Evolutionary conservation across 495 filamentous ascomycete species (phyloP).

Genomic region (Penicillium tannophilum): DNA sequence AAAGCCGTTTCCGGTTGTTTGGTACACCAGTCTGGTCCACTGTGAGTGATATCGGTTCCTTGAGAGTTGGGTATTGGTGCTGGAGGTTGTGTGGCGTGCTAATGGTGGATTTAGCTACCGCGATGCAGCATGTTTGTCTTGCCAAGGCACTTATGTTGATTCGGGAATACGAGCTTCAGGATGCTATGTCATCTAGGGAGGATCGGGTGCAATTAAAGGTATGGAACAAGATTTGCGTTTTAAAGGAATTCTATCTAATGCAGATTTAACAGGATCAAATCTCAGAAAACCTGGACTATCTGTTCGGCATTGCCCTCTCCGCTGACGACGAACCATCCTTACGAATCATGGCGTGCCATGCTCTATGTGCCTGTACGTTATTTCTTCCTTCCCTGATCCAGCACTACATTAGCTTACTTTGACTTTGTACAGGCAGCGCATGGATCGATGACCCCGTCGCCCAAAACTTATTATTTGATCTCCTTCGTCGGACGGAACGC

Average conservation of each 20-base stretch:
- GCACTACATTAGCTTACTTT: neutral
- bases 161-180: constrained; percentile 24
- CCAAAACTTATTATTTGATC: constrained; percentile 28
- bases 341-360: constrained; percentile 45
- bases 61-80: neutral
- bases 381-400: neutral
- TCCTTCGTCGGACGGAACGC: constrained; percentile 29
- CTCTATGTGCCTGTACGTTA: constrained; percentile 40
- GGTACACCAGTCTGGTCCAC: constrained; percentile 41
- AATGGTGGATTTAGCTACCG: constrained; percentile 32
- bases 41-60: constrained; percentile 25
- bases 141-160: constrained; percentile 40
- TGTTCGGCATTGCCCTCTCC: constrained; percentile 45
- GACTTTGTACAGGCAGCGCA: constrained; percentile 27
- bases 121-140: constrained; percentile 44
- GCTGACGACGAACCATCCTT: constrained; percentile 41
- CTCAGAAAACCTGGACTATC: constrained; percentile 33
- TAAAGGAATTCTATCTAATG: neutral
- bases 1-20: constrained; percentile 42
- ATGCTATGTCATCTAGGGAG: constrained; percentile 10
- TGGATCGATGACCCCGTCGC: constrained; percentile 35
- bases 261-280: constrained; percentile 27
- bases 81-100: neutral
- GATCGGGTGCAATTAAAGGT: constrained; percentile 30
- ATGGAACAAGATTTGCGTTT: neutral